Evolutionary conservation across 768 basidiomycete species (phyloP), one percentile per base, ranked within the genome.

Genomic region (Amanita pseudoporphyria): DNA sequence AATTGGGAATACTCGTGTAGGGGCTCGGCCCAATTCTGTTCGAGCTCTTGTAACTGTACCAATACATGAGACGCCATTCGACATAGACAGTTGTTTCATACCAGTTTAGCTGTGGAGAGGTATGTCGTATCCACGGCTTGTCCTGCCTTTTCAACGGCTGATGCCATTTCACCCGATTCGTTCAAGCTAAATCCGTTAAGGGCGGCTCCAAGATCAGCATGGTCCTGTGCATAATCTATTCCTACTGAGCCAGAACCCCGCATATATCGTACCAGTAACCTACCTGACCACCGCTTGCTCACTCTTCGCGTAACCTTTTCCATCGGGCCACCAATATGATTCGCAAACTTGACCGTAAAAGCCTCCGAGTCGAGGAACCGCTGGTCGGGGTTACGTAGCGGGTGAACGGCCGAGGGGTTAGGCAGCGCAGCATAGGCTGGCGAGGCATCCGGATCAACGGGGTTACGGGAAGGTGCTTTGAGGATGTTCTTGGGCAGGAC

Each of bases 1-100:
- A 98, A 99, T 65, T 98, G 96, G 47, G 84, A 70, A 65, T 98
- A 98, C 62, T 97, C 94, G 57, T 95, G 89, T 43, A 98, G 67
- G 6, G 96, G 96, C 62, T 99, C 96, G 24, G 91, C 90, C 78
- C 91, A 96, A 59, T 83, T 86, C 63, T 91, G 82, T 64, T 98
- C 95, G 54, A 97, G 81, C 53, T 92, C 89, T 72, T 95, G 90
- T 6, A 95, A 72, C 94, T 96, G 53, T 36, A 9, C 26, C 7
- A 12, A 26, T 6, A 51, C 39, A 46, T 49, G 31, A 45, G 54
- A 26, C 31, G 50, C 28, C 39, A 54, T 37, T 31, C 26, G 48
- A 12, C 42, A 33, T 21, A 39, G 22, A 43, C 18, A 12, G 47
- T 35, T 35, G 24, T 12, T 13, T 64, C 45, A 83, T 60, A 93